phyloP scores from a whole-genome alignment of 306 rosid genomes.

The Acacia confusa region DNA sequence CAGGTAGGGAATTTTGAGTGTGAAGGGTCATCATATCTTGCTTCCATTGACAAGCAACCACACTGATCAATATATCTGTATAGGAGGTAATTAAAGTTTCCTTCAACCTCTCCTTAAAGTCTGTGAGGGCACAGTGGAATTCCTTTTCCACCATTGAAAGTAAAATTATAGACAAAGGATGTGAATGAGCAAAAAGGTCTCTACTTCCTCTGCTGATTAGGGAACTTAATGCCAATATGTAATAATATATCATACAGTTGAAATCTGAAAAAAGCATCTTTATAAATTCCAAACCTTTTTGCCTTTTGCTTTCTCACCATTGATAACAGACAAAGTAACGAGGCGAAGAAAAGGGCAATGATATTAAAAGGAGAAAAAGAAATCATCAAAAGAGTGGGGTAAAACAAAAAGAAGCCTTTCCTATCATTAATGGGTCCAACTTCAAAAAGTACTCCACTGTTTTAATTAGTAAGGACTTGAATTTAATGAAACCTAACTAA shows the following conservation, averaged over 20 bases:
- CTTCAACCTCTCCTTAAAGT: not conserved
- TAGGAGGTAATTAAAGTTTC: not conserved
- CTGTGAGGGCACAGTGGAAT: not conserved
- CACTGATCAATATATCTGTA: not conserved
- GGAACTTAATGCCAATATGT: slow-evolving; percentile 1
- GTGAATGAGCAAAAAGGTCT: not conserved
- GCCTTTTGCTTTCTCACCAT: not conserved
- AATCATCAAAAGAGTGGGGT: not conserved
- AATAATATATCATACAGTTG: not conserved
- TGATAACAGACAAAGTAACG: not conserved
- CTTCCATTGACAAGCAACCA: not conserved
- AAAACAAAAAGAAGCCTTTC: not conserved
- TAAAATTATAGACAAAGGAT: not conserved
- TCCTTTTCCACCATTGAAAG: not conserved
- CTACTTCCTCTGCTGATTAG: not conserved
- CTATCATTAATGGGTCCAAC: not conserved
- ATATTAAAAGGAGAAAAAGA: not conserved
- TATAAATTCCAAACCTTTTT: not conserved
- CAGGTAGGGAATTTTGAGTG: not conserved
- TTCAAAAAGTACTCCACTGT: not conserved
- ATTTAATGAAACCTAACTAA: not conserved
- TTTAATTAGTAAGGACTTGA: not conserved
- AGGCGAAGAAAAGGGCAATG: not conserved
- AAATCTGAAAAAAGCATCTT: not conserved
- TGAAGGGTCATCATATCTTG: not conserved